phyloP scores from a whole-genome alignment of 2,329 filamentous ascomycete species.

The Colletotrichum eleusines region DNA sequence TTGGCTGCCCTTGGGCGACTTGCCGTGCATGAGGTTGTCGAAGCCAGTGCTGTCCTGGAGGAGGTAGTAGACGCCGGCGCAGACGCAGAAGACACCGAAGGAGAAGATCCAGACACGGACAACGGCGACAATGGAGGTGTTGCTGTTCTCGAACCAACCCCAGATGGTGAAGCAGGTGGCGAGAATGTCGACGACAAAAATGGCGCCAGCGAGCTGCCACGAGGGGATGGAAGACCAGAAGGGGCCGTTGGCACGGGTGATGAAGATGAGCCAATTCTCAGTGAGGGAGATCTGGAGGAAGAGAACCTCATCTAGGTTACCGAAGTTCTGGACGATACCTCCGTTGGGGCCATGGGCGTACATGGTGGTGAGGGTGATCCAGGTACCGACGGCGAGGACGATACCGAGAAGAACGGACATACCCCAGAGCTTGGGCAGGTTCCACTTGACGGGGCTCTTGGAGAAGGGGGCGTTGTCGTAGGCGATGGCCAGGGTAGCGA shows the following conservation, averaged over 20 bases:
- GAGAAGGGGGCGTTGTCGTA: constrained; percentile 80
- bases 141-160: constrained; percentile 78
- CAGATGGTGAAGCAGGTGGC: constrained; percentile 89
- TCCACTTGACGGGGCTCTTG: constrained; percentile 82
- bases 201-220: constrained; percentile 84
- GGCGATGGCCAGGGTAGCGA: constrained; percentile 90
- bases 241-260: constrained; percentile 91
- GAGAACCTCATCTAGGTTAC: constrained; percentile 82
- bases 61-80: constrained; percentile 80
- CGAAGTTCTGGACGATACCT: constrained; percentile 91
- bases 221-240: constrained; percentile 93
- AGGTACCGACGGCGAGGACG: constrained; percentile 85
- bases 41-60: constrained; percentile 85
- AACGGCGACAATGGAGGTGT: constrained; percentile 84
- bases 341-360: constrained; percentile 75
- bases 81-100: constrained; percentile 87
- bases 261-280: constrained; percentile 97
- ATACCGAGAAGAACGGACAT: constrained; percentile 88
- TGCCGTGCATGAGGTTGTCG: constrained; percentile 94
- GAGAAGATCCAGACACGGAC: constrained; percentile 94
- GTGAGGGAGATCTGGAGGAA: constrained; percentile 93
- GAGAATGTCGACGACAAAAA: constrained; percentile 83
- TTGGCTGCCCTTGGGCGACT: constrained; percentile 82
- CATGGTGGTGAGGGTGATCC: constrained; percentile 92
- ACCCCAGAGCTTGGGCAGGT: constrained; percentile 92